Evolutionary conservation across 768 basidiomycete species (phyloP).

Genomic region (Clitopilus hobsonii): DNA sequence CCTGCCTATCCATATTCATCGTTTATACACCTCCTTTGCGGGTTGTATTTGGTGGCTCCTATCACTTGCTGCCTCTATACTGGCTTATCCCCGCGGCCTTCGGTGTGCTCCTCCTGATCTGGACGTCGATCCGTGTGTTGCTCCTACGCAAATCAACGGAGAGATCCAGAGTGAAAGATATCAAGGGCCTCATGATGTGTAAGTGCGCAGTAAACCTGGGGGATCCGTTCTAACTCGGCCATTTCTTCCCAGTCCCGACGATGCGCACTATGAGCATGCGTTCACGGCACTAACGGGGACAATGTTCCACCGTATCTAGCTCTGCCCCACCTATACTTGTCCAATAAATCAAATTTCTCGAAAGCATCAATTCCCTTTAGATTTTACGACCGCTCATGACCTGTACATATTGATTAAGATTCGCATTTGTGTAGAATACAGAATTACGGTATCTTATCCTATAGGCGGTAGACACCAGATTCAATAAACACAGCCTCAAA

Average conservation of each 20-base stretch:
- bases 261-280: slow-evolving; percentile 64
- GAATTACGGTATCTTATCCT: slow-evolving; percentile 3
- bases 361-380: too few species aligned
- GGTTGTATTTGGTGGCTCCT: slow-evolving; percentile 61
- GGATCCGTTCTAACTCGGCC: not conserved
- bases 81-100: slow-evolving; percentile 66
- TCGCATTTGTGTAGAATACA: not conserved
- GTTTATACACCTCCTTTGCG: slow-evolving; percentile 67
- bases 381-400: too few species aligned
- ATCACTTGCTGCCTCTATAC: slow-evolving; percentile 55
- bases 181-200: slow-evolving; percentile 72
- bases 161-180: slow-evolving; percentile 54
- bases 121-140: slow-evolving; percentile 57
- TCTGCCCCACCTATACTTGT: too few species aligned
- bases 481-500: slow-evolving; percentile 45
- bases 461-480: slow-evolving; percentile 45
- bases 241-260: slow-evolving; percentile 43
- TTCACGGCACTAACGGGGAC: slow-evolving; percentile 22
- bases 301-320: too few species aligned
- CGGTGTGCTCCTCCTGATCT: slow-evolving; percentile 48
- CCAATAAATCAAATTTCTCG: too few species aligned
- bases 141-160: slow-evolving; percentile 52
- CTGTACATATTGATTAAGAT: too few species aligned
- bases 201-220: slow-evolving; percentile 23
- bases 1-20: slow-evolving; percentile 61